A percentile compares a stretch with the other conserved stretches of the same genome.
Evolutionary conservation across 2,329 filamentous ascomycete species (phyloP).

Genomic region (Myotisia sp.): DNA sequence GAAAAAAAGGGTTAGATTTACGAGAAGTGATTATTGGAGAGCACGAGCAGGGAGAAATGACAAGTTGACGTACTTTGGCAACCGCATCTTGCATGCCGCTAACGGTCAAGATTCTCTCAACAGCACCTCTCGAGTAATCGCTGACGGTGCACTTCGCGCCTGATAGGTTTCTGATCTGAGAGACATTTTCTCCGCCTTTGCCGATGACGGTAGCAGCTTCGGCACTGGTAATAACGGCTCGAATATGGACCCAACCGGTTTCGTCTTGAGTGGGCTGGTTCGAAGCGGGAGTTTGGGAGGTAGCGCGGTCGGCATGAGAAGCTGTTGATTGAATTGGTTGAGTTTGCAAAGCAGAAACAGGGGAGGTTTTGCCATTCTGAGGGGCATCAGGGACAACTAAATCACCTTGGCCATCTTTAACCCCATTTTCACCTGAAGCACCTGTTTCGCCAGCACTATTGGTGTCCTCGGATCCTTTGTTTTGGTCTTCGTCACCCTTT

Average conservation of each 20-base stretch:
- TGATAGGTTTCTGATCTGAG: conserved; percentile 85
- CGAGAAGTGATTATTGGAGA: neutral
- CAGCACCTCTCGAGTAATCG: conserved; percentile 91
- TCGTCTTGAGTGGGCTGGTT: conserved; percentile 57
- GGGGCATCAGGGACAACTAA: conserved; percentile 53
- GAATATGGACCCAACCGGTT: conserved; percentile 90
- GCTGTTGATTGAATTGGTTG: conserved; percentile 47
- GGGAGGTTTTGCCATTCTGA: conserved; percentile 40
- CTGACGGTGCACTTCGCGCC: conserved; percentile 97
- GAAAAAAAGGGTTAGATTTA: conserved; percentile 10
- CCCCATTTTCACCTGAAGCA: conserved; percentile 26
- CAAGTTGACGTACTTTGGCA: conserved; percentile 57
- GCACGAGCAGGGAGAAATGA: conserved; percentile 2
- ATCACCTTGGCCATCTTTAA: conserved; percentile 51
- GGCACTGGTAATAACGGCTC: conserved; percentile 90
- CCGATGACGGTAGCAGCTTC: conserved; percentile 97
- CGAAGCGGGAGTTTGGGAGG: conserved; percentile 25
- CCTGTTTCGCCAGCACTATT: conserved; percentile 25
- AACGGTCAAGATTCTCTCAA: conserved; percentile 93
- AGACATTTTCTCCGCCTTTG: conserved; percentile 97
- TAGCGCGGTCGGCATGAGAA: conserved; percentile 38
- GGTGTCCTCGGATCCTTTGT: conserved; percentile 32
- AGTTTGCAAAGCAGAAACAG: conserved; percentile 33
- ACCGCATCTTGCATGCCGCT: conserved; percentile 93
- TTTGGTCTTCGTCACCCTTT: conserved; percentile 41